Evolutionary conservation across 495 filamentous ascomycete species (phyloP), one percentile per base, ranked within the genome.

Genomic region (Annulohypoxylon bovei): DNA sequence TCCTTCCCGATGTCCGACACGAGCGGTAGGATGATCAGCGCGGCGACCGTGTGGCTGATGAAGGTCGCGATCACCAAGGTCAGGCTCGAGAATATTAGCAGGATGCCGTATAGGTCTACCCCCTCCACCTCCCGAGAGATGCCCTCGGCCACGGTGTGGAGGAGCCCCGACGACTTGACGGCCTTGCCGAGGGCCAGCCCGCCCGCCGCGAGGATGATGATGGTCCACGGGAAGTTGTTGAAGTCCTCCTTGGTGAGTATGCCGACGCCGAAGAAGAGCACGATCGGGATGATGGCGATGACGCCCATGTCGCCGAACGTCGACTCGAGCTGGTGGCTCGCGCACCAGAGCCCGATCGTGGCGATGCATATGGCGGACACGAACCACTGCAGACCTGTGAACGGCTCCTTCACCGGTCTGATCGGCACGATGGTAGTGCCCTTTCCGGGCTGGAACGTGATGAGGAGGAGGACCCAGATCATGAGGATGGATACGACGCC

Each of bases 171-270:
- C 7, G 91, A 93, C 54, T 92, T 95, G 71, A 99, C 95, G 0
- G 96, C 93, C 79, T 97, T 98, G 40, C 95, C 95, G 1, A 99
- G 89, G 4, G 94, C 91, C 9, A 99, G 82, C 1, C 95, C 95
- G 40, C 95, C 95, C 14, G 96, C 95, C 0, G 95, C 95, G 18
- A 99, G 89, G 73, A 99, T 98, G 82, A 99, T 98, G 80, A 99
- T 98, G 25, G 95, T 99, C 95, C 95, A 99, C 32, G 98, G 90
- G 81, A 99, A 99, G 76, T 99, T 99, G 84, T 99, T 99, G 76
- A 99, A 99, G 78, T 99, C 95, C 81, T 98, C 95, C 78, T 99
- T 99, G 27, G 94, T 99, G 11, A 99, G 87, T 75, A 99, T 97
- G 37, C 95, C 95, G 9, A 94, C 93, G 59, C 95, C 95, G 75